Base-by-base conservation (phyloP, 768 basidiomycete species). In the Collybia mongolica region DNA sequence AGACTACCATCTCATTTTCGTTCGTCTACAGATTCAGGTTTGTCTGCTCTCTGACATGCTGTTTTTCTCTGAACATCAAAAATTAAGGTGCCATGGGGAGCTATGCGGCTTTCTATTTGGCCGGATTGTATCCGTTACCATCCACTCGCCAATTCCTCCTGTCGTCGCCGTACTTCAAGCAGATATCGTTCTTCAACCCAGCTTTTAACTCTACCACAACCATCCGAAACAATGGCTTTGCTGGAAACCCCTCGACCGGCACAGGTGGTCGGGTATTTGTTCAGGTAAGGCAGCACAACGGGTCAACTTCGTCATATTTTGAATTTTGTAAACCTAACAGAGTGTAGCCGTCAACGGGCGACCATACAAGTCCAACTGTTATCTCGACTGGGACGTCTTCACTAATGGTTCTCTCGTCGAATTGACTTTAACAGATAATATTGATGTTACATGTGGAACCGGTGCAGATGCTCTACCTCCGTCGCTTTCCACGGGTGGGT, bases 371-470 rank as follows among this genome's bases (percentile, higher is more conserved):
- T 83, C 83, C 2, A 84, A 76, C 57, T 86, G 84, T 51, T 86
- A 75, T 57, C 64, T 86, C 41, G 82, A 84, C 24, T 86, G 82
- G 82, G 80, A 82, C 44, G 76, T 79, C n/a, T 86, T 84, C 55
- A 69, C 67, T 19, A 65, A 60, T 3, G 81, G 81, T 6, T 72
- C 80, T 1, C 64, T 74, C 20, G 71, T 86, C 28, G 82, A 81
- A 59, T 64, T 86, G 26, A 75, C 80, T 39, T 59, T 86, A 49
- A 80, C 80, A 4, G 69, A 75, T 49, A 72, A 83, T 58, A 77
- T 80, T 51, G 73, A 66, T 24, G 71, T 79, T 5, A 67, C 72
- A 1, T 86, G 83, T 60, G 83, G 83, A 14, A 64, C 59, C 2
- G 75, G 70, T 6, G 35, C 65, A 17, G 60, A 63, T 29, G 77